Percentiles rank a stretch among this genome's conserved stretches.
These are phyloP conservation scores for Teratosphaeria nubilosa DNA, from an alignment of 2,329 filamentous ascomycete genomes.

Conservation along the genomic window DNA sequence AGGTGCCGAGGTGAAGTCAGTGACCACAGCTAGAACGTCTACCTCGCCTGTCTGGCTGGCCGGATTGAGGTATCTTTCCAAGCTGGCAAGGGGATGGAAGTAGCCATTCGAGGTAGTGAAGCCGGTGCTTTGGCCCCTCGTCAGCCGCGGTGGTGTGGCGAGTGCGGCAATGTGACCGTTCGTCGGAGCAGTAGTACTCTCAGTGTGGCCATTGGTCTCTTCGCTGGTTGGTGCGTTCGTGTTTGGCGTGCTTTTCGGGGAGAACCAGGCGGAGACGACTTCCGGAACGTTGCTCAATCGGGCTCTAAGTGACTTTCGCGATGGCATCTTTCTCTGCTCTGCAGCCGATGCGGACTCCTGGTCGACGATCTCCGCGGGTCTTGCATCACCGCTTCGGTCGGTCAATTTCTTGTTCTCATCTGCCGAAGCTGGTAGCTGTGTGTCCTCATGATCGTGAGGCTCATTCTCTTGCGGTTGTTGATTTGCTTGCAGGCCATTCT, in stretches of 20 bases:
- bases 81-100: conserved; percentile 34
- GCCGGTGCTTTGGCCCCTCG: conserved; percentile 16
- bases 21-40: conserved; percentile 37
- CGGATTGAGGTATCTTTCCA: conserved; percentile 31
- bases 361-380: background rate
- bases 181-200: background rate
- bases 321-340: conserved; percentile 8
- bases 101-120: conserved; percentile 33
- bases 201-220: background rate
- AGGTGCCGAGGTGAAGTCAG: conserved; percentile 22
- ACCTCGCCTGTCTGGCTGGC: conserved; percentile 24
- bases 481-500: background rate
- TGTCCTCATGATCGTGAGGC: background rate
- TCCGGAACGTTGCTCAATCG: conserved; percentile 24
- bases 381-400: background rate
- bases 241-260: conserved; percentile 13
- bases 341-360: background rate
- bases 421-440: background rate
- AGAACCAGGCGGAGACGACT: conserved; percentile 28
- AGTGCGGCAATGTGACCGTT: background rate
- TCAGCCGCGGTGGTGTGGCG: background rate
- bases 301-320: conserved; percentile 17
- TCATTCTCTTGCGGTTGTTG: background rate
- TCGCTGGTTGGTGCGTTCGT: background rate
- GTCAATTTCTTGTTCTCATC: background rate